A percentile compares a stretch with the other conserved stretches of the same genome.
These are phyloP conservation scores for Hypomyces rosellus DNA, from an alignment of 2,329 filamentous ascomycete genomes.

Conservation along the genomic window DNA sequence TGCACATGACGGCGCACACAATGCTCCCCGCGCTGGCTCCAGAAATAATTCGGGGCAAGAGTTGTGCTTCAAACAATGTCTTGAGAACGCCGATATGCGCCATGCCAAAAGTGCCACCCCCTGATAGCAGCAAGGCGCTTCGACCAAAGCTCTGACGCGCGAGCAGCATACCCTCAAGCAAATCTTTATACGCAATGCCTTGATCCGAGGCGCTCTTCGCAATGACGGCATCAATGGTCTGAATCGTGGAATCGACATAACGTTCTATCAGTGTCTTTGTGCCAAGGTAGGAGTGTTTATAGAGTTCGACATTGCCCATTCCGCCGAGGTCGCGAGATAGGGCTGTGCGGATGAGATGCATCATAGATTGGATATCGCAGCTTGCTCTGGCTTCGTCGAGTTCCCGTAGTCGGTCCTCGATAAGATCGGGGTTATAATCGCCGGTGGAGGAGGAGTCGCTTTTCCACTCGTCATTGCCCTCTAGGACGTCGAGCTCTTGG, in stretches of 20 bases:
- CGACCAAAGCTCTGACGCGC: constrained; percentile 78
- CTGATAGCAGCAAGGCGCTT: constrained; percentile 75
- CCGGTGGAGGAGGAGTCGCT: constrained; percentile 45
- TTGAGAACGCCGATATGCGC: constrained; percentile 86
- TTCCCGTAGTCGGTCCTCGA: constrained; percentile 63
- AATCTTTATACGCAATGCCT: constrained; percentile 50
- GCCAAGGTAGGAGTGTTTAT: constrained; percentile 76
- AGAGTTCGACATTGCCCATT: constrained; percentile 78
- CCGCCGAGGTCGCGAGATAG: constrained; percentile 75
- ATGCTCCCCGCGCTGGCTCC: constrained; percentile 85
- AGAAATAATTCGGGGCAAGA: constrained; percentile 81
- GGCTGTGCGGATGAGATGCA: constrained; percentile 73
- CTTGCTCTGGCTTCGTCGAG: constrained; percentile 67
- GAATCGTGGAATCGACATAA: constrained; percentile 74
- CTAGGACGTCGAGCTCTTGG: constrained; percentile 67
- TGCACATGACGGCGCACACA: constrained; percentile 73
- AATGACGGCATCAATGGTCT: constrained; percentile 67
- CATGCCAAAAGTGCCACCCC: constrained; percentile 87
- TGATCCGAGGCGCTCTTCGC: constrained; percentile 49
- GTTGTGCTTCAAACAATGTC: constrained; percentile 63
- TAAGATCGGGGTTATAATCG: constrained; percentile 65
- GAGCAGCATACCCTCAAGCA: constrained; percentile 63
- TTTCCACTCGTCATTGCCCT: constrained; percentile 81
- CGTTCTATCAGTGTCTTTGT: constrained; percentile 82
- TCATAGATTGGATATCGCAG: constrained; percentile 69